Base-by-base conservation (phyloP, 2,329 filamentous ascomycete genomes). In the Fusarium heterosporum region DNA sequence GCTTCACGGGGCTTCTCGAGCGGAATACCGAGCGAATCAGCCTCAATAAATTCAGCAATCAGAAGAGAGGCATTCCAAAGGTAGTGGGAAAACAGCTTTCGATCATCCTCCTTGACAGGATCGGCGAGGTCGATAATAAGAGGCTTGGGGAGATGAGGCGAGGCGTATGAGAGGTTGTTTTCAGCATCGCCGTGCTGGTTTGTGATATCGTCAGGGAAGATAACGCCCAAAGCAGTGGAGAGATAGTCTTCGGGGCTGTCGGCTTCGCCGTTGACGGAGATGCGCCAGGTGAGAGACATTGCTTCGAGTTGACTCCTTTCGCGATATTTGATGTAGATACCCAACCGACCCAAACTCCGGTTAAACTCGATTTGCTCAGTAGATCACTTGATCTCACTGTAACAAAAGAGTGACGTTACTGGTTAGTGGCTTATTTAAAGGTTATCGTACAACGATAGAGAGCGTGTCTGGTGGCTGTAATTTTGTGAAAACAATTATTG, bases 1-100 rank as follows among this genome's bases (percentile, higher is more conserved):
- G 64, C 40, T 30, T 63, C 56, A 11, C 68, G 57, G 8, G 64
- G 45, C 40, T 53, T 58, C 22, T 69, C 61, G 9, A 72, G 64
- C 10, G 54, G 41, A 10, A 63, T 41, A 14, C 68, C 69, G 22
- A 85, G 69, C 8, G 81, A 78, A 40, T 81, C 83, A 9, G 80
- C 80, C 74, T 88, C 86, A 55, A 88, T 77, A 28, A 87, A 78
- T 76, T 87, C 85, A 10, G 84, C 85, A 2, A 87, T 78, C 65
- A 85, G 76, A 46, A 89, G 75, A 17, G 81, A 83, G 8, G 89
- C 83, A 77, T 93, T 93, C 90, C 90, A 93, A 26, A 93, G 78
- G 75, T 89, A 92, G 74, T 93, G 90, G 63, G 88, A 87, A 74
- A 92, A 93, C 42, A 92, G 82, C 19, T 78, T 76, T 48, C 89